Conservation (phyloP, 371 early-diverging fungal species). For the Zopfochytrium polystomum region DNA sequence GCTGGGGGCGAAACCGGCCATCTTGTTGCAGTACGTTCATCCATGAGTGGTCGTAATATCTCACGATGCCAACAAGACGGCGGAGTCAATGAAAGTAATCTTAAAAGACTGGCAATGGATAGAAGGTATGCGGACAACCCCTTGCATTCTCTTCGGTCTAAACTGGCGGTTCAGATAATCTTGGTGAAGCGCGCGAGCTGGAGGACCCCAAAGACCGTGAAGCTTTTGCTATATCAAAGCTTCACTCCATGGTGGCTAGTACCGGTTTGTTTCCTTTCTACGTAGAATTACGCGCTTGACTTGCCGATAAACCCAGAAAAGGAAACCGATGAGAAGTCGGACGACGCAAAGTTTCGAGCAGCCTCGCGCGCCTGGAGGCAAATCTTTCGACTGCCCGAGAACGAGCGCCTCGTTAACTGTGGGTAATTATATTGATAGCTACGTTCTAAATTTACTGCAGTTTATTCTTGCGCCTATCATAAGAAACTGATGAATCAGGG, state of each 20-base stretch:
- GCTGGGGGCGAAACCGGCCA: constrained; percentile 44
- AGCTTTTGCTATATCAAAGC: constrained; percentile 82
- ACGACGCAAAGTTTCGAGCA: constrained; percentile 79
- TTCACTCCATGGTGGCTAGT: constrained; percentile 80
- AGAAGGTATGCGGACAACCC: constrained; percentile 57
- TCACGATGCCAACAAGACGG: constrained; percentile 65
- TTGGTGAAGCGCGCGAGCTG: constrained; percentile 54
- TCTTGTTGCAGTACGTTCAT: constrained; percentile 44
- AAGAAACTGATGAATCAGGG: constrained; percentile 87
- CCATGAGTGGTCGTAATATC: no score
- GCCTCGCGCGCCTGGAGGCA: constrained; percentile 89
- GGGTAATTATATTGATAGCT: constrained; percentile 15
- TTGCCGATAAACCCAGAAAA: constrained; percentile 29
- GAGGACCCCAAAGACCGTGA: constrained; percentile 76
- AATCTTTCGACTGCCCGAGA: constrained; percentile 75
- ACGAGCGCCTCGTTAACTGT: constrained; percentile 89
- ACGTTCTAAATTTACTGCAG: constrained; percentile 35
- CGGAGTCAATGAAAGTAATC: constrained; percentile 73
- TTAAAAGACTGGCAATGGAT: constrained; percentile 90
- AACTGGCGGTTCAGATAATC: background rate
- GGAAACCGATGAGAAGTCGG: constrained; percentile 76
- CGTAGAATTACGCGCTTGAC: background rate
- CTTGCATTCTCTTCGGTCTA: background rate
- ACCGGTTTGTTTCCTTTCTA: constrained; percentile 55
- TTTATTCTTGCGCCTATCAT: constrained; percentile 90